Evolutionary conservation across 2,329 filamentous ascomycete genomes (phyloP), one percentile per base, ranked within the genome.

Genomic region (Pseudocercospora cruenta): DNA sequence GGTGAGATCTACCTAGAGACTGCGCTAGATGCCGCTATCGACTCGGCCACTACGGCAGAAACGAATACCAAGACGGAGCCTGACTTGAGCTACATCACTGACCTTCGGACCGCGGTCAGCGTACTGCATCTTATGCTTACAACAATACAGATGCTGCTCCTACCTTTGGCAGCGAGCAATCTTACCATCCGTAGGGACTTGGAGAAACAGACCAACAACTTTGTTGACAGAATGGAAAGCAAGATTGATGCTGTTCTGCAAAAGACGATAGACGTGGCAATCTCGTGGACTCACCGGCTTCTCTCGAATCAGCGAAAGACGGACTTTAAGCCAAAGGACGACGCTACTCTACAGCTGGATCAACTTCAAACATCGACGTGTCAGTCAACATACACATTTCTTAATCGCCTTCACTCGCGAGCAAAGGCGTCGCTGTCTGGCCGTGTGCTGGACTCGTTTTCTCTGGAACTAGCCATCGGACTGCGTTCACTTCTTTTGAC

Each of bases 91-190:
- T 97, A 96, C 78, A 85, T 99, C 45, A 87, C 90, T 6, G 88
- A 88, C 9, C 85, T 98, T 43, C 90, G 91, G 36, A 88, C 91
- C 1, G 91, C 93, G 8, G 92, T 97, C 62, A 94, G 90, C 62
- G 94, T 97, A 69, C 91, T 95, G 8, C 94, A 94, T 76, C 87
- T 99, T 72, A 96, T 98, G 88, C 90, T 94, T 72, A 92, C 93
- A 68, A 97, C 95, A 73, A 94, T 96, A 71, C 89, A 90, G 66
- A 94, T 93, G 3, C 92, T 98, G 16, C 88, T 99, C 22, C 90
- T 98, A 70, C 93, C 93, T 10, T 87, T 99, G 8, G 94, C 94
- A 22, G 89, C 94, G 64, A 89, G 91, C 62, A 97, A 96, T 79
- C 91, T 96, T 21, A 97, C 93, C 0, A 93, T 97, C 62, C 89